Percentiles rank a stretch among this genome's conserved stretches.
Evolutionary conservation across 2,329 filamentous ascomycete genomes (phyloP).

Genomic region (Cytospora paraplurivora): DNA sequence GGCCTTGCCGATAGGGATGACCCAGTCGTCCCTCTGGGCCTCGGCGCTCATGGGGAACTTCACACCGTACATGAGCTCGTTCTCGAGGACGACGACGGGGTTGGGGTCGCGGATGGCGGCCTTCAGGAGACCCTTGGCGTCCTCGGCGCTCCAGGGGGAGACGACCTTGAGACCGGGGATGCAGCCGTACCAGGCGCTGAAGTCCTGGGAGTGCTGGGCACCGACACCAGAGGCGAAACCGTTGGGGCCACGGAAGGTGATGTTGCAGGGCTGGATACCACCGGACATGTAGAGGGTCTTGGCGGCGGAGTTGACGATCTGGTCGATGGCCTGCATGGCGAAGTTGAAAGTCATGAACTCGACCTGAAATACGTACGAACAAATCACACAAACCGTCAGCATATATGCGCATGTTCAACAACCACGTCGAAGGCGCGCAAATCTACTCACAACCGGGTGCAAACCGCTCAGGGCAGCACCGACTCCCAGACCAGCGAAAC

Average conservation of each 20-base stretch:
- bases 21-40: constrained; percentile 94
- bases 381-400: neutral
- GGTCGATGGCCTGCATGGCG: constrained; percentile 99
- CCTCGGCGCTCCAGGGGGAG: constrained; percentile 92
- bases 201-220: constrained; percentile 98
- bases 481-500: constrained; percentile 90
- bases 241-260: constrained; percentile 99
- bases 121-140: constrained; percentile 97
- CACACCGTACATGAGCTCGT: constrained; percentile 90
- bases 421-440: no score
- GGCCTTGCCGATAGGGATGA: constrained; percentile 96
- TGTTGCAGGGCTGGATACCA: constrained; percentile 98
- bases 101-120: constrained; percentile 98
- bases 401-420: neutral
- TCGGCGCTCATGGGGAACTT: constrained; percentile 96
- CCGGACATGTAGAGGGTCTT: constrained; percentile 99
- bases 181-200: constrained; percentile 97
- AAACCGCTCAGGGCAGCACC: constrained; percentile 93
- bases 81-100: constrained; percentile 89
- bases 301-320: constrained; percentile 97
- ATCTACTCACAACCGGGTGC: constrained; percentile 78
- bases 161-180: constrained; percentile 98
- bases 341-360: constrained; percentile 99
- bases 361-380: constrained; percentile 57
- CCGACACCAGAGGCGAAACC: constrained; percentile 94